phyloP scores from a whole-genome alignment of 2,329 filamentous ascomycete species.

The Orbilia ellipsospora region DNA sequence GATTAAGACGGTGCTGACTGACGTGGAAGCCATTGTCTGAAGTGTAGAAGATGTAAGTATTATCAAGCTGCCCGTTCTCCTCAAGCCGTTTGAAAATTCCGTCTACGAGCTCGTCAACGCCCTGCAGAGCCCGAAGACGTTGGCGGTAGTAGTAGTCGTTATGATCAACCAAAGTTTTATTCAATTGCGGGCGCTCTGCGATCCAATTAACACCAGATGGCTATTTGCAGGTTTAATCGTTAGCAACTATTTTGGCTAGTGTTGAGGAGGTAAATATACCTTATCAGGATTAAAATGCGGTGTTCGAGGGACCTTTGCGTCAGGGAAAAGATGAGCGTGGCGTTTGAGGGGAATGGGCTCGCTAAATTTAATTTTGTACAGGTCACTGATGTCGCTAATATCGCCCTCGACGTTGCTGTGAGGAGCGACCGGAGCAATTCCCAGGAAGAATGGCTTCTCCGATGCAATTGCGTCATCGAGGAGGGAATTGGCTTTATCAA shows the following conservation, averaged over 20 bases:
- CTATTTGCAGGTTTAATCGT: slow-evolving; percentile 48
- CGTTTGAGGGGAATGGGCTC: slow-evolving; percentile 71
- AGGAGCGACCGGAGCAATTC: slow-evolving; percentile 74
- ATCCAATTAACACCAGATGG: slow-evolving; percentile 67
- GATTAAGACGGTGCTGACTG: slow-evolving; percentile 70
- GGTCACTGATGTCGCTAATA: slow-evolving; percentile 57
- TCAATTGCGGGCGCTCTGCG: slow-evolving; percentile 63
- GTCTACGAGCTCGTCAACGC: slow-evolving; percentile 69
- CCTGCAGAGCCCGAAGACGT: slow-evolving; percentile 68
- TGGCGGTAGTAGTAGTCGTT: slow-evolving; percentile 68
- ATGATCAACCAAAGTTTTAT: slow-evolving; percentile 64
- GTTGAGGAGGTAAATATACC: slow-evolving; percentile 60
- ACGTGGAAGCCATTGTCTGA: slow-evolving; percentile 73
- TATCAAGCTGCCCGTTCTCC: slow-evolving; percentile 61
- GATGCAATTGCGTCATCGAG: slow-evolving; percentile 70
- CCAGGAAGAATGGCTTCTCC: slow-evolving; percentile 74
- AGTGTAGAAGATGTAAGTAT: slow-evolving; percentile 71
- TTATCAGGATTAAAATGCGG: slow-evolving; percentile 74
- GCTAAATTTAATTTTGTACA: slow-evolving; percentile 61
- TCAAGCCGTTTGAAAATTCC: slow-evolving; percentile 65
- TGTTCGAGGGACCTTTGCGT: slow-evolving; percentile 71
- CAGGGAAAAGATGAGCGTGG: slow-evolving; percentile 72
- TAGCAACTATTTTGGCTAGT: slow-evolving; percentile 1
- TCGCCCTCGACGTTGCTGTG: slow-evolving; percentile 69
- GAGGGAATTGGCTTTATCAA: slow-evolving; percentile 70